Evolutionary conservation across 441 rosid genomes (phyloP).

Genomic region (Melastoma candidum): DNA sequence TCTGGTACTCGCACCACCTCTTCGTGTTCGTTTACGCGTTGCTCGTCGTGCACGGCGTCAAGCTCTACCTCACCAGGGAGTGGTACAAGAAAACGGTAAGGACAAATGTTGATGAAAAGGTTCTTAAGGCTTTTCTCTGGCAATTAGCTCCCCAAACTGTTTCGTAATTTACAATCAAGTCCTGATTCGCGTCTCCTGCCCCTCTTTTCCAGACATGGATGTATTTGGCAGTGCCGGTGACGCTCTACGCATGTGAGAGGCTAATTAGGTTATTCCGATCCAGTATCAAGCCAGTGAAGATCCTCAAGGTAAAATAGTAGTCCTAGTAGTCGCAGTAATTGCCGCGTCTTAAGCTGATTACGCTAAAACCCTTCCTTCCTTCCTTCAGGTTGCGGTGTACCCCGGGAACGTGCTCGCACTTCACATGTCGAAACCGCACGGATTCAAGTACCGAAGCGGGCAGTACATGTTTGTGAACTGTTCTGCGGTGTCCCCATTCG

Average conservation of each 20-base stretch:
- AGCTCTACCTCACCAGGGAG: constrained; percentile 55
- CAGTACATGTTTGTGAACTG: constrained; percentile 15
- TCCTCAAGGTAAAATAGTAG: constrained; percentile 1
- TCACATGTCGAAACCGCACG: constrained; percentile 11
- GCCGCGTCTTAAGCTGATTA: too few relatives aligned
- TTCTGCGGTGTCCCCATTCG: constrained; percentile 12
- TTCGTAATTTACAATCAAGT: too few relatives aligned
- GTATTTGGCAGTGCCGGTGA: constrained; percentile 10
- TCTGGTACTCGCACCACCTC: constrained; percentile 88
- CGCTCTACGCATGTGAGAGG: constrained; percentile 6
- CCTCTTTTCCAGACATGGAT: constrained; percentile 9
- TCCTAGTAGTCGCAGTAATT: not conserved
- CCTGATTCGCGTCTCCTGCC: too few relatives aligned
- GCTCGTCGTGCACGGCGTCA: constrained; percentile 65
- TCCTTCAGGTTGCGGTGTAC: constrained; percentile 9
- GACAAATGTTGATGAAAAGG: too few relatives aligned
- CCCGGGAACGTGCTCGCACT: constrained; percentile 15
- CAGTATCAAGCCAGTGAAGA: not conserved
- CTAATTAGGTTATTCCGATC: constrained; percentile 5
- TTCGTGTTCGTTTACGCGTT: constrained; percentile 69
- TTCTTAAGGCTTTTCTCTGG: too few relatives aligned
- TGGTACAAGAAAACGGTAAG: constrained; percentile 83
- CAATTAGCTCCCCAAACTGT: too few relatives aligned
- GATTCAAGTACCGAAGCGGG: constrained; percentile 14
- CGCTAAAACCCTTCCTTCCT: too few relatives aligned